Conservation (phyloP, 116 monocot species). For the Zostera marina region DNA sequence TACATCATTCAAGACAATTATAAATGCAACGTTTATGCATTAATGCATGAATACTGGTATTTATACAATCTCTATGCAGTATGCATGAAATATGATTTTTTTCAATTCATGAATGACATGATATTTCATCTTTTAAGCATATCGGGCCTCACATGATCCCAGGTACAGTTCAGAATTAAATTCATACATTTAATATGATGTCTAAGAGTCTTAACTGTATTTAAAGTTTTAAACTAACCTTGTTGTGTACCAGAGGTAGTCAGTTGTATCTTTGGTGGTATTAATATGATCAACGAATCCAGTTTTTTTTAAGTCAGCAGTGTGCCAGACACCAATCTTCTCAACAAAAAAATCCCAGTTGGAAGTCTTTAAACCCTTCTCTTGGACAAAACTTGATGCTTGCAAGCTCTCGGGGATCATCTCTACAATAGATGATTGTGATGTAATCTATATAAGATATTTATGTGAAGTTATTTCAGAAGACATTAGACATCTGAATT, state of each 20-base stretch:
- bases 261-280: constrained; percentile 84
- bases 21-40: too few relatives aligned
- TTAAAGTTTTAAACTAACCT: constrained; percentile 23
- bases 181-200: too few relatives aligned
- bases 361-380: constrained; percentile 4
- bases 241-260: constrained; percentile 94
- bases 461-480: not conserved
- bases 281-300: constrained; percentile 96
- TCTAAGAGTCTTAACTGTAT: not conserved
- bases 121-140: too few relatives aligned
- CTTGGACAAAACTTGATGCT: not conserved
- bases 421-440: constrained; percentile 54
- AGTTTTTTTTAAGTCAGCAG: constrained; percentile 39
- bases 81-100: too few relatives aligned
- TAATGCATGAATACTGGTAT: too few relatives aligned
- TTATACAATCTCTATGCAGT: too few relatives aligned
- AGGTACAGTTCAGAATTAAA: too few relatives aligned
- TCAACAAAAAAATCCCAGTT: constrained; percentile 61
- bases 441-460: constrained; percentile 30
- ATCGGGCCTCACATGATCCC: too few relatives aligned
- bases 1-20: too few relatives aligned
- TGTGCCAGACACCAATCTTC: constrained; percentile 54
- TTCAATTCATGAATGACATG: too few relatives aligned
- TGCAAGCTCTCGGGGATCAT: constrained; percentile 55
- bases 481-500: not conserved